Conservation (phyloP, 306 rosid genomes). For the Prinsepia uniflora region DNA sequence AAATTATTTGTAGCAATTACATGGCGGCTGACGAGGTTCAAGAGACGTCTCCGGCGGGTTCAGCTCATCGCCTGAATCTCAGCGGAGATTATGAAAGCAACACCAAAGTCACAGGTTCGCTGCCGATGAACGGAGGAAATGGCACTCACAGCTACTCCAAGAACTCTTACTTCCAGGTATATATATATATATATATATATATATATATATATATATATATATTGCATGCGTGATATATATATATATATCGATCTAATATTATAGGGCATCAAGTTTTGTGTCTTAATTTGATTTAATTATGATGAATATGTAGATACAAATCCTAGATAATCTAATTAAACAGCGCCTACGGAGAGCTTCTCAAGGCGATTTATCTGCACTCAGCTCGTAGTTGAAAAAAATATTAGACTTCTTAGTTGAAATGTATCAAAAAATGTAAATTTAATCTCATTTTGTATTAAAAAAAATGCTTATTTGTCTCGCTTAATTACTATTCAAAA, state of each 20-base stretch:
- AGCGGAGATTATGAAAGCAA: slow-evolving; percentile 5
- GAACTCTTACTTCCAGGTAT: slow-evolving; percentile 47
- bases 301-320: too few relatives aligned
- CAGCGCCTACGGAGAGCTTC: too few relatives aligned
- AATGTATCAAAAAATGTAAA: too few relatives aligned
- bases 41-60: not conserved
- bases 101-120: slow-evolving; percentile 5
- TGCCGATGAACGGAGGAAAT: slow-evolving; percentile 41
- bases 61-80: not conserved
- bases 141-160: slow-evolving; percentile 42
- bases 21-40: not conserved
- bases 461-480: too few relatives aligned
- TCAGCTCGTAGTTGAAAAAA: too few relatives aligned
- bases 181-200: not conserved
- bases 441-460: too few relatives aligned
- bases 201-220: not conserved
- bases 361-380: too few relatives aligned
- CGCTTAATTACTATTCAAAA: too few relatives aligned
- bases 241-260: not conserved
- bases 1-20: not conserved
- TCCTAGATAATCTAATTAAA: too few relatives aligned
- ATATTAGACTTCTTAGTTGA: too few relatives aligned
- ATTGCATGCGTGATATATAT: not conserved
- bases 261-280: too few relatives aligned
- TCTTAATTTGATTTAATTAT: too few relatives aligned